Conservation (phyloP, 2,329 filamentous ascomycete species). For the Fusarium nygamai region DNA sequence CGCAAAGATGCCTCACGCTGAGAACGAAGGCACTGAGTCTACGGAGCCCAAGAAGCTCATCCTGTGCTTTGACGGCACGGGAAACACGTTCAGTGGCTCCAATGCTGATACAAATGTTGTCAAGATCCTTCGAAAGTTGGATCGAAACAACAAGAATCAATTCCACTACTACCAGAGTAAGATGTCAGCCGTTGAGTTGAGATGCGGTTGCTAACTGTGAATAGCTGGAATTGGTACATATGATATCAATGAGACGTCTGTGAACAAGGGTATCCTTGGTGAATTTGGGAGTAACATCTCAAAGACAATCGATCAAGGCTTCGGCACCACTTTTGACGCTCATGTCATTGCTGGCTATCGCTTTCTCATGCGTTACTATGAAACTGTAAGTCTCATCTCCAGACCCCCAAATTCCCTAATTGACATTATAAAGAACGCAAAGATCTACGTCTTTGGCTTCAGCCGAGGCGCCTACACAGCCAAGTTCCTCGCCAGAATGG, state of each 20-base stretch:
- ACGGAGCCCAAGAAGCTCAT: slow-evolving; percentile 53
- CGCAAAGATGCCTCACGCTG: slow-evolving; percentile 27
- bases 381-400: slow-evolving; percentile 43
- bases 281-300: slow-evolving; percentile 50
- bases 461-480: slow-evolving; percentile 63
- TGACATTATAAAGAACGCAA: slow-evolving; percentile 50
- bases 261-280: slow-evolving; percentile 51
- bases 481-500: slow-evolving; percentile 63
- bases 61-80: slow-evolving; percentile 61
- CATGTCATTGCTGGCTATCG: slow-evolving; percentile 64
- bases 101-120: slow-evolving; percentile 64
- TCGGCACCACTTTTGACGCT: slow-evolving; percentile 59
- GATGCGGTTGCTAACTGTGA: background rate
- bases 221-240: slow-evolving; percentile 62
- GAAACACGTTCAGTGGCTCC: slow-evolving; percentile 57
- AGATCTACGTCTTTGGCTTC: slow-evolving; percentile 66
- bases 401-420: rapidly evolving
- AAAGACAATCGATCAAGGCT: slow-evolving; percentile 54
- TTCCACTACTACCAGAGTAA: slow-evolving; percentile 62
- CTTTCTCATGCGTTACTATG: slow-evolving; percentile 65
- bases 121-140: slow-evolving; percentile 59
- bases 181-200: background rate
- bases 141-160: slow-evolving; percentile 55
- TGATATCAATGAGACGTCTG: slow-evolving; percentile 54
- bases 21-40: slow-evolving; percentile 10